Base-by-base conservation (phyloP, 2,329 filamentous ascomycete species). In the Colletotrichum musicola region DNA sequence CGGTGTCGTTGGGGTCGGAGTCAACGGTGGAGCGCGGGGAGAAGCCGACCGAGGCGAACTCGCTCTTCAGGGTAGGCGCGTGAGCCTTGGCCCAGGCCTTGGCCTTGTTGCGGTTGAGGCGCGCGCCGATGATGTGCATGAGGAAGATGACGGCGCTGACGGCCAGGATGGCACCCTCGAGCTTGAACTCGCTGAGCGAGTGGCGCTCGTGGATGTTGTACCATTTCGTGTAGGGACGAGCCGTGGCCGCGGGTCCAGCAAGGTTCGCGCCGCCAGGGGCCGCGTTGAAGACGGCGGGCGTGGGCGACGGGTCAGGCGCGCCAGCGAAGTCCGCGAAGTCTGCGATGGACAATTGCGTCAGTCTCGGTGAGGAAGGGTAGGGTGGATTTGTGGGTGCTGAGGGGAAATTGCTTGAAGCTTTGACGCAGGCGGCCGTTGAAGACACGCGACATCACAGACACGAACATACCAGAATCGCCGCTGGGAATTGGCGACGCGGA, bases 151-250 rank as follows among this genome's bases (percentile, higher is more conserved):
- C 72, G 62, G 90, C 77, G 74, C 98, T 89, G 76, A 94, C 85
- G 40, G 88, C 87, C 69, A 98, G 83, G 75, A 99, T 92, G 78
- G 94, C 83, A 68, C 93, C 92, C 83, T 99, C 96, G 75, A 91
- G 88, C 82, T 90, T 90, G 86, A 99, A 99, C 80, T 99, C 96
- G 76, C 86, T 87, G 69, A 91, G 83, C 27, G 90, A 90, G 76
- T 95, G 90, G 76, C 96, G 94, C 87, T 98, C 95, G 87, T 97
- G 96, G 70, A 98, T 85, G 64, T 94, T 94, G 84, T 98, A 99
- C 96, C 96, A 99, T 85, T 93, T 94, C 59, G 94, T 97, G 81
- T 92, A 98, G 14, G 93, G 92, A 27, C 85, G 83, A 50, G 78
- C 81, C 51, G 85, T 84, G 51, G 83, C 84, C 69, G 86, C 85